Base-by-base conservation (phyloP, 768 basidiomycete species). In the Gloeophyllum trabeum region DNA sequence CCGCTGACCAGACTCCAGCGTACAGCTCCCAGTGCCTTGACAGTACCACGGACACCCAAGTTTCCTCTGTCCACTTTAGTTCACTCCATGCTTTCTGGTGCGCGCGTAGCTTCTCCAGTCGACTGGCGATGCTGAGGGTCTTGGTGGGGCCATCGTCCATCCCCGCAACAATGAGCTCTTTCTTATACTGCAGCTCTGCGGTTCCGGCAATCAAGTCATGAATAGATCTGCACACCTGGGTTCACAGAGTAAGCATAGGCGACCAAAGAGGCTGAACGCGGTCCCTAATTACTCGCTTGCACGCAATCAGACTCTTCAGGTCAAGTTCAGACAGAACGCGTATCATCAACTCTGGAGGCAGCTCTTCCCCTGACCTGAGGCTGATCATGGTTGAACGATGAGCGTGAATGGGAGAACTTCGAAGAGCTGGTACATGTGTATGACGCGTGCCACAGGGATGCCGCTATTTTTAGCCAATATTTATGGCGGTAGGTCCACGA, bases 401-500 rank as follows among this genome's bases (percentile, higher is more conserved):
- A n/a, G n/a, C n/a, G n/a, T n/a, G 28, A 16, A 32, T 10, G 28
- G 28, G 10, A 32, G 28, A 32, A 32, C 28, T 10, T 32, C 28
- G 10, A 32, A 32, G 28, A 32, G 28, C 10, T 32, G 16, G 16
- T 16, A 32, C 16, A 10, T 32, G 10, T 10, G 10, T 32, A 32
- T 10, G 28, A 32, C 28, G 28, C 16, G 10, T n/a, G n/a, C n/a
- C n/a, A n/a, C n/a, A n/a, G n/a, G n/a, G n/a, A n/a, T n/a, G n/a
- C n/a, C n/a, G n/a, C n/a, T n/a, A n/a, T n/a, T n/a, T n/a, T n/a
- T n/a, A n/a, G n/a, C n/a, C n/a, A n/a, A n/a, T n/a, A n/a, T n/a
- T n/a, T n/a, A n/a, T n/a, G n/a, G n/a, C n/a, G 46, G 40, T 7
- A 66, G 50, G 32, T 50, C 48, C 24, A 61, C 57, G 32, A 50